Evolutionary conservation across 2,329 filamentous ascomycete species (phyloP).

Genomic region (Sarocladiaceae sp.): DNA sequence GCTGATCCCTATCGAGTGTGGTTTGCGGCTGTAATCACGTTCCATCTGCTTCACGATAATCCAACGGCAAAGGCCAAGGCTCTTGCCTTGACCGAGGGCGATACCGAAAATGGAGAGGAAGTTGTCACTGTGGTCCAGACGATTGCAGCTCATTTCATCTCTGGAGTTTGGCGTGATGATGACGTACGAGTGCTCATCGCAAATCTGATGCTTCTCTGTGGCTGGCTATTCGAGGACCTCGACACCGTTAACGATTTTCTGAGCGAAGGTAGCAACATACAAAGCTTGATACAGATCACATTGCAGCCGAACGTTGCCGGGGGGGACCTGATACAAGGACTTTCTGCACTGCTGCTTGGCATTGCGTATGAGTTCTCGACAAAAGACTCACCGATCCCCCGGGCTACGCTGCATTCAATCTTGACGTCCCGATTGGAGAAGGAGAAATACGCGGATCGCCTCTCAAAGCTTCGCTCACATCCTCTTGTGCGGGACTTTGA

Average conservation of each 20-base stretch:
- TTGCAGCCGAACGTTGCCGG: slow-evolving; percentile 53
- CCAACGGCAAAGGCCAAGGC: slow-evolving; percentile 72
- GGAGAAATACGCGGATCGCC: slow-evolving; percentile 80
- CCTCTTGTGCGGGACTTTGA: slow-evolving; percentile 85
- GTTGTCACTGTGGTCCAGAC: slow-evolving; percentile 92
- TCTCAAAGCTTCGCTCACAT: slow-evolving; percentile 73
- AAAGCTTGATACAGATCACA: slow-evolving; percentile 74
- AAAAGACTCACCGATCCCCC: slow-evolving; percentile 87
- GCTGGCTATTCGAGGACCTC: slow-evolving; percentile 89
- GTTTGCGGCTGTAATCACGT: slow-evolving; percentile 83
- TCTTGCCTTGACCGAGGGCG: slow-evolving; percentile 82
- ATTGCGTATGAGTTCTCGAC: slow-evolving; percentile 96
- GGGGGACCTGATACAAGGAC: slow-evolving; percentile 68
- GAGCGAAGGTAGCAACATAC: slow-evolving; percentile 86
- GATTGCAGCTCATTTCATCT: slow-evolving; percentile 79
- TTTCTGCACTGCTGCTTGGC: slow-evolving; percentile 80
- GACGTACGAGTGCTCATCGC: slow-evolving; percentile 78
- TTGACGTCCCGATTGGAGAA: slow-evolving; percentile 74
- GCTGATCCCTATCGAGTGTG: slow-evolving; percentile 83
- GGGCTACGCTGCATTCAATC: slow-evolving; percentile 75
- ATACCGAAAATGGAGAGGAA: slow-evolving; percentile 85
- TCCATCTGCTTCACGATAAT: slow-evolving; percentile 82
- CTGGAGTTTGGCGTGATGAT: slow-evolving; percentile 68
- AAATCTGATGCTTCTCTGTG: slow-evolving; percentile 83
- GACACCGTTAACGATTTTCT: slow-evolving; percentile 91